Evolutionary conservation across 805 yeast genomes (phyloP), one percentile per base, ranked within the genome.

Genomic region (Kuraishia molischiana): DNA sequence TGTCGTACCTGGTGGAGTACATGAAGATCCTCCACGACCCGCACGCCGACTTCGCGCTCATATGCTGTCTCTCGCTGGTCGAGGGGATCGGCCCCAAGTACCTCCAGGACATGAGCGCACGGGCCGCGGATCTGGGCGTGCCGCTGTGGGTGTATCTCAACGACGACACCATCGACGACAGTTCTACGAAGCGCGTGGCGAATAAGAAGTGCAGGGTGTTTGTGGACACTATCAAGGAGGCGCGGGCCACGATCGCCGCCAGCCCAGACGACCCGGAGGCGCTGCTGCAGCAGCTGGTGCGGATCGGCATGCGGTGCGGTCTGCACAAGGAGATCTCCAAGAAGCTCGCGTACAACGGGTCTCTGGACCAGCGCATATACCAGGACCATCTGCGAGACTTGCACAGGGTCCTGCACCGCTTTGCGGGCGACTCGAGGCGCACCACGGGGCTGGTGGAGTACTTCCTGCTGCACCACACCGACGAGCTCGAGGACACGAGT

Each of bases 1-100:
- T 67, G 0, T 62, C 68, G 21, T 54, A 67, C 33, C 47, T 79
- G 2, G 44, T 79, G 11, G 74, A 76, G 40, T 56, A 76, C 20
- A 47, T 78, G 41, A 68, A 64, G 43, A 56, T 77, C 1, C 24
- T 69, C 43, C 47, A 51, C 9, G 53, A 58, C 35, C 59, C 65
- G 9, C 17, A 42, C 1, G 41, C 37, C 4, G 54, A 54, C 29
- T 56, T 58, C 38, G 39, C 62, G 3, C 39, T 53, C 13, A 34
- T 52, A 18, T 47, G 55, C 29, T 50, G 56, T 1, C 19, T 62
- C 20, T 40, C 48, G 9, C 37, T 51, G 5, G 30, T 61, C 4
- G 35, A 34, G 9, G 37, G 40, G 24, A 41, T 44, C 4, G 44
- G 44, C 4, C 36, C 26, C 29, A 29, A 28, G 13, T 41, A 38